phyloP scores from a whole-genome alignment of 2,329 filamentous ascomycete species.

The Sclerotinia glacialis region DNA sequence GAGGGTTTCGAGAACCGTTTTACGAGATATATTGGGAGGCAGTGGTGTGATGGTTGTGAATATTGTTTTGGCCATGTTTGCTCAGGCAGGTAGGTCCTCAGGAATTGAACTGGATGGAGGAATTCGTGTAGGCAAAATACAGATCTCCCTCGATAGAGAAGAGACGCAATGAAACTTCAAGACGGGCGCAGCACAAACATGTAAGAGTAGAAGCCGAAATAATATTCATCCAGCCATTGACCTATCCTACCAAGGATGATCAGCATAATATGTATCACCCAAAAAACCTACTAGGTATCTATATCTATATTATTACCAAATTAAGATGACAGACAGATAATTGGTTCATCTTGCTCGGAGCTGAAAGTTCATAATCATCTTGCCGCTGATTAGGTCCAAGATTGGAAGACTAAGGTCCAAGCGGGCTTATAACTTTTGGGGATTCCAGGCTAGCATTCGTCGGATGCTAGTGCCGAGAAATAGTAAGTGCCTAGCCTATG shows the following conservation, averaged over 20 bases:
- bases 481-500: not conserved
- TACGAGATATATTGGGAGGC: conserved; percentile 63
- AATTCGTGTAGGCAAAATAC: not conserved
- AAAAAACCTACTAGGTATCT: not conserved
- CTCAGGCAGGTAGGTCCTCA: too few species aligned
- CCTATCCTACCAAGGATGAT: conserved; percentile 1
- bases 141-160: not conserved
- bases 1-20: conserved; percentile 69
- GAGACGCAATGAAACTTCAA: not conserved
- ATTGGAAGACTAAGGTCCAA: not conserved
- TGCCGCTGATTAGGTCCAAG: conserved; percentile 14
- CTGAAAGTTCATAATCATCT: conserved; percentile 11
- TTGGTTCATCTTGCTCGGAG: conserved; percentile 8
- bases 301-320: not conserved
- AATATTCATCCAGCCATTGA: not conserved
- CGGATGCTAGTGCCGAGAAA: not conserved
- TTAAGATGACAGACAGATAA: not conserved
- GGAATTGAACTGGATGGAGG: not conserved
- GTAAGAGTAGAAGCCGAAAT: not conserved
- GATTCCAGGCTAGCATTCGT: not conserved
- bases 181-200: not conserved
- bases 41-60: conserved; percentile 80
- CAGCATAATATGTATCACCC: not conserved
- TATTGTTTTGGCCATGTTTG: conserved; percentile 45
- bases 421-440: not conserved